These are phyloP conservation scores for Colletotrichum brevisporum DNA, from an alignment of 2,329 filamentous ascomycete genomes.

Conservation along the genomic window DNA sequence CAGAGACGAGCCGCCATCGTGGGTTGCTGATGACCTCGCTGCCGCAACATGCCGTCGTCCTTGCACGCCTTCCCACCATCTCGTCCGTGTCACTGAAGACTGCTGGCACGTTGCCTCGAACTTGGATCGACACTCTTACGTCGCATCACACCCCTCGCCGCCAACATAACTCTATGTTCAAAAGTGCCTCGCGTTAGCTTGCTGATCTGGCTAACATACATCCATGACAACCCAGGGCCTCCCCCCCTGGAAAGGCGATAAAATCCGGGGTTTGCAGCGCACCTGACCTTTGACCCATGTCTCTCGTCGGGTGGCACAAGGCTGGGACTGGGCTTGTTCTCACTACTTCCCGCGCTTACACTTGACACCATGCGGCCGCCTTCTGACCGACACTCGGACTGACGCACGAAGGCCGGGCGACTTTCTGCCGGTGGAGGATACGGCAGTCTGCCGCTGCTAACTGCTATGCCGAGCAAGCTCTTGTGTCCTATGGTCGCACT, in stretches of 20 bases:
- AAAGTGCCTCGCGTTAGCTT: slow-evolving; percentile 9
- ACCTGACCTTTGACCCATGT: slow-evolving; percentile 10
- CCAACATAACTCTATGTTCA: slow-evolving; percentile 22
- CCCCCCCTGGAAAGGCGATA: not conserved
- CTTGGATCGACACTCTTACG: slow-evolving; percentile 19
- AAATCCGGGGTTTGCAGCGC: slow-evolving; percentile 30
- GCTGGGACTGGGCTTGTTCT: slow-evolving; percentile 12
- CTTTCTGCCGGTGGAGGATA: not conserved
- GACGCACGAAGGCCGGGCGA: slow-evolving; percentile 12
- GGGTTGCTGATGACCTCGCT: not conserved
- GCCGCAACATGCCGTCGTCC: slow-evolving; percentile 11
- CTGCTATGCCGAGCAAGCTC: not conserved
- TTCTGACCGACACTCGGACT: not conserved
- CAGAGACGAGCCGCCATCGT: not conserved
- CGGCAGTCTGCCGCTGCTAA: not conserved
- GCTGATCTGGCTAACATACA: slow-evolving; percentile 10
- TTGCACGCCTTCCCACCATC: slow-evolving; percentile 6
- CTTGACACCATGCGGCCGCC: not conserved
- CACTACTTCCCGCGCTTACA: not conserved
- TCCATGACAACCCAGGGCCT: not conserved
- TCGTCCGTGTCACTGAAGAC: slow-evolving; percentile 27
- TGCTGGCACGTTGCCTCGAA: slow-evolving; percentile 11
- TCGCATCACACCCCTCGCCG: slow-evolving; percentile 4
- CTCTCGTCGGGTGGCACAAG: slow-evolving; percentile 19
- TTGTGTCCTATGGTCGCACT: slow-evolving; percentile 6